Evolutionary conservation across 2,329 filamentous ascomycete species (phyloP), one percentile per base, ranked within the genome.

Genomic region (Colletotrichum neosansevieriae): DNA sequence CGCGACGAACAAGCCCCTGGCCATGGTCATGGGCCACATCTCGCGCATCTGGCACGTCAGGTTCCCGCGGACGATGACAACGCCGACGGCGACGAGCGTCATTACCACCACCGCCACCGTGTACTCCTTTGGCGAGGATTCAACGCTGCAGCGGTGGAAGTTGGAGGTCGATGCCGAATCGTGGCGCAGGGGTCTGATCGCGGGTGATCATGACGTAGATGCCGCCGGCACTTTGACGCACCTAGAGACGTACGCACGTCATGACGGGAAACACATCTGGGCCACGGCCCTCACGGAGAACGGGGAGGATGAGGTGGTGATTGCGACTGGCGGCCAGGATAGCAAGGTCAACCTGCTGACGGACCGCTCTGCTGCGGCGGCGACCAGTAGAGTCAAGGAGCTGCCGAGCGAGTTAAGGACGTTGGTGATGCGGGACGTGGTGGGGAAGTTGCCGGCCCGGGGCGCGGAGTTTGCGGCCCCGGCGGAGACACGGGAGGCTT

Each of bases 241-340:
- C 58, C 75, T 84, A 2, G 81, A 84, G 2, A 88, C 85, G 7
- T 86, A 88, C 57, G 83, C 86, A 3, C 87, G 89, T 68, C 94
- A 98, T 76, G 85, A 83, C 38, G 96, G 96, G 6, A 99, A 98
- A 78, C 94, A 98, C 75, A 89, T 98, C 6, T 98, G 95, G 94
- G 90, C 94, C 0, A 84, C 89, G 42, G 88, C 87, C 12, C 69
- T 85, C 7, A 72, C 77, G 2, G 64, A 64, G 32, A 67, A 71
- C 67, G 80, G 66, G 59, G 72, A 75, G 2, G 73, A 76, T 1
- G 72, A 77, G 13, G 77, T 82, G 0, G 70, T 85, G 1, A 77
- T 94, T 19, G 89, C 88, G 4, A 94, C 92, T 2, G 96, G 96
- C 12, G 96, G 93, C n/a, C 91, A 93, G 11, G 96, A 99, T 79